These are phyloP conservation scores for Phytophthora melonis DNA, from an alignment of 352 stramenopile genomes.

Conservation along the genomic window DNA sequence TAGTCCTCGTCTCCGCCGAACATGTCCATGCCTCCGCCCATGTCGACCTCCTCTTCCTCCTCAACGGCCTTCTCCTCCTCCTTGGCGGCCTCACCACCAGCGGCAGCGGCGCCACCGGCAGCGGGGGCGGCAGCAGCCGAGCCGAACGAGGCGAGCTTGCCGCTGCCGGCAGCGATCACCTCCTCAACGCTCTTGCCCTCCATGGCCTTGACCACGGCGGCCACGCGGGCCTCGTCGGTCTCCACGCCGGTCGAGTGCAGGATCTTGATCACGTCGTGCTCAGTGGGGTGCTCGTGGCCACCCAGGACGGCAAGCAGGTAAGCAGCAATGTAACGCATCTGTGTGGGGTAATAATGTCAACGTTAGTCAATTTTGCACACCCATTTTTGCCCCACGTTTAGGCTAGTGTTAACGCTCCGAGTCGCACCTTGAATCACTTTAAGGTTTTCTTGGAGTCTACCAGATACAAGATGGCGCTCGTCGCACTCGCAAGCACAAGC, in stretches of 20 bases:
- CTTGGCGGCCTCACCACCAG: slow-evolving; percentile 55
- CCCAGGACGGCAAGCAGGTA: slow-evolving; percentile 96
- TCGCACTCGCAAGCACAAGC: slow-evolving; percentile 4
- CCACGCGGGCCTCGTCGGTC: slow-evolving; percentile 75
- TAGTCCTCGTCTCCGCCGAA: slow-evolving; percentile 90
- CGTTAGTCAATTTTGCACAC: slow-evolving; percentile 18
- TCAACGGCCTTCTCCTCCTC: slow-evolving; percentile 80
- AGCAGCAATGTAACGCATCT: slow-evolving; percentile 98
- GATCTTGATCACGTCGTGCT: slow-evolving; percentile 93
- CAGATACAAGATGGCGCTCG: slow-evolving; percentile 89
- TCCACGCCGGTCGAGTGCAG: slow-evolving; percentile 92
- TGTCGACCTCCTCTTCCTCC: slow-evolving; percentile 88
- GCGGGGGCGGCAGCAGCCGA: slow-evolving; percentile 63
- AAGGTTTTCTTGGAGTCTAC: slow-evolving; percentile 87
- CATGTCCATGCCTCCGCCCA: slow-evolving; percentile 90
- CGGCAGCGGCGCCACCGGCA: slow-evolving; percentile 58
- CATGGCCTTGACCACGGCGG: slow-evolving; percentile 81
- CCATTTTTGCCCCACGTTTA: neutral
- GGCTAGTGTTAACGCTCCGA: neutral
- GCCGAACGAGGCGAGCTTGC: slow-evolving; percentile 88
- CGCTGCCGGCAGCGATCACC: slow-evolving; percentile 82
- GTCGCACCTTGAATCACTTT: slow-evolving; percentile 93
- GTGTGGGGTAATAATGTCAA: slow-evolving; percentile 7
- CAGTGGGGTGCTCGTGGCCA: slow-evolving; percentile 90
- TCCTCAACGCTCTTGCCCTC: slow-evolving; percentile 87